phyloP scores from a whole-genome alignment of 2,329 filamentous ascomycete species.

The Diaporthe sp. region DNA sequence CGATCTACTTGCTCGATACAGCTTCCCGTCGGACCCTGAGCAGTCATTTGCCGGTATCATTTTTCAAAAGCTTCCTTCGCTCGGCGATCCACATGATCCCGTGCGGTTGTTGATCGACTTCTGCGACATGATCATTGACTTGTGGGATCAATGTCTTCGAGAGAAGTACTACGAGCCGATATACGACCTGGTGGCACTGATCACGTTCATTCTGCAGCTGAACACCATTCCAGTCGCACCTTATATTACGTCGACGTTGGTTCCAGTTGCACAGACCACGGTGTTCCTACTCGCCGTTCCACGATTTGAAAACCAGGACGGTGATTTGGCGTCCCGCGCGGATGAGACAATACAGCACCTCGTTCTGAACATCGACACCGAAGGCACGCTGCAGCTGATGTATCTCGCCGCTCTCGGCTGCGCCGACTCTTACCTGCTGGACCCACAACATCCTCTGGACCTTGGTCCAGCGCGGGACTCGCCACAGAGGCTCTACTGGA shows the following conservation, averaged over 20 bases:
- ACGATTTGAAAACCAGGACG: conserved; percentile 63
- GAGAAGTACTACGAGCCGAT: conserved; percentile 76
- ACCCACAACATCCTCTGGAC: conserved; percentile 38
- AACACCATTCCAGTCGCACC: conserved; percentile 72
- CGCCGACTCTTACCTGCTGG: conserved; percentile 40
- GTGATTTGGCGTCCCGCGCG: conserved; percentile 60
- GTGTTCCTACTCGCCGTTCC: conserved; percentile 71
- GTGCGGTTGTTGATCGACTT: conserved; percentile 74
- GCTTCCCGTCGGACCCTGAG: conserved; percentile 73
- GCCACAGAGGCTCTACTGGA: conserved; percentile 72
- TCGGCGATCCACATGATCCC: conserved; percentile 63
- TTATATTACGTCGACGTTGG: conserved; percentile 69
- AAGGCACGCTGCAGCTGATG: conserved; percentile 75
- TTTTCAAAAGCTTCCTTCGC: conserved; percentile 74
- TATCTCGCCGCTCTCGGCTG: conserved; percentile 74
- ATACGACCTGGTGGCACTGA: conserved; percentile 73
- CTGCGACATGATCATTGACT: conserved; percentile 71
- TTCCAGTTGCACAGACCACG: conserved; percentile 70
- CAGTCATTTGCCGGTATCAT: conserved; percentile 77
- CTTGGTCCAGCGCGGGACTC: conserved; percentile 43
- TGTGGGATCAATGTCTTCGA: conserved; percentile 78
- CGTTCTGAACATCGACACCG: conserved; percentile 70
- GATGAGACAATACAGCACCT: conserved; percentile 60
- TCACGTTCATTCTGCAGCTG: conserved; percentile 74
- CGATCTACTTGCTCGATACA: conserved; percentile 75